Percentiles rank a stretch among this genome's conserved stretches.
phyloP scores from a whole-genome alignment of 1,284 basidiomycete species.

The Agaricales sp. region DNA sequence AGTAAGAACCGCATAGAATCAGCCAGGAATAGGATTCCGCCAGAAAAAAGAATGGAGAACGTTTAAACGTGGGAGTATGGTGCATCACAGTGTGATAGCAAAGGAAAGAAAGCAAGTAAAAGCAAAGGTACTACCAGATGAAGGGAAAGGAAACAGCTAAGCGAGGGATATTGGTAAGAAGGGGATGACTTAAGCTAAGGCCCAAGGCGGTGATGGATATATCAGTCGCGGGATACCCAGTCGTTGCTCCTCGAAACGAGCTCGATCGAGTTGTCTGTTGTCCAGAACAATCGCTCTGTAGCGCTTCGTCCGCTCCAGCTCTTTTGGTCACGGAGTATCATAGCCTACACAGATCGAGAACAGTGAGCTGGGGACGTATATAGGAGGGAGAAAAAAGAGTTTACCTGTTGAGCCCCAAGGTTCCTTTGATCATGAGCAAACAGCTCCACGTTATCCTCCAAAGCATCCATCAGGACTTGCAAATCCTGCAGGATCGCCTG shows the following conservation, averaged over 20 bases:
- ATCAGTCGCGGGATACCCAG: conserved; percentile 72
- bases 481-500: conserved; percentile 79
- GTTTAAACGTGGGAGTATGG: too few species aligned
- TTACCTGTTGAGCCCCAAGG: conserved; percentile 86
- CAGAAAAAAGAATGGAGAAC: too few species aligned
- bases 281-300: conserved; percentile 84
- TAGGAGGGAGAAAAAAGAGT: conserved; percentile 14
- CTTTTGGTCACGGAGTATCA: conserved; percentile 88
- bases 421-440: conserved; percentile 87
- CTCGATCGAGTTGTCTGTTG: conserved; percentile 77
- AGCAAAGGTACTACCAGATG: too few species aligned
- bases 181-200: too few species aligned
- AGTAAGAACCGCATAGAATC: too few species aligned
- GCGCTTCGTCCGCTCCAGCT: conserved; percentile 84
- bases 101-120: too few species aligned
- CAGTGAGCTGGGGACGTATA: conserved; percentile 10
- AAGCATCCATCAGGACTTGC: conserved; percentile 72
- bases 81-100: too few species aligned
- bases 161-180: too few species aligned
- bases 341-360: conserved; percentile 44
- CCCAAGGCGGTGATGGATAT: conserved; percentile 3
- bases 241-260: conserved; percentile 72
- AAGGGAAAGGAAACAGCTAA: too few species aligned
- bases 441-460: conserved; percentile 82
- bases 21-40: too few species aligned